A percentile compares a stretch with the other conserved stretches of the same genome.
Conservation (phyloP, 169 alveolate genomes). For the Plasmodium knowlesi region DNA sequence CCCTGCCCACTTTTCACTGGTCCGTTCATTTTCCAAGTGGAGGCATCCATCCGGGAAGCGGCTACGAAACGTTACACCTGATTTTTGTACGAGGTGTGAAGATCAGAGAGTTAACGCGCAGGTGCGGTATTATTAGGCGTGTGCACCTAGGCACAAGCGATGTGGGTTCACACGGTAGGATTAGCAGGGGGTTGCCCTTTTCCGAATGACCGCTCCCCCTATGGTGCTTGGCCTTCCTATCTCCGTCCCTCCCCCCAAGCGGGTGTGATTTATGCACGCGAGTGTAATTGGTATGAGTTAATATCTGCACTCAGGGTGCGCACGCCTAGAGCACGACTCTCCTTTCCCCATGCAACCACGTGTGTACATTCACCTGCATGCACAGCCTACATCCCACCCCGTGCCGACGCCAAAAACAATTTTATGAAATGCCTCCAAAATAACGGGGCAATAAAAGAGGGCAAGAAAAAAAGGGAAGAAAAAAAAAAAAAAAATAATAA, state of each 20-base stretch:
- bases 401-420: neutral
- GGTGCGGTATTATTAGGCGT: neutral
- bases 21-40: conserved; percentile 23
- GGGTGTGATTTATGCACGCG: neutral
- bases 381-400: neutral
- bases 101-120: too few species aligned
- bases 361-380: neutral
- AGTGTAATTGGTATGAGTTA: neutral
- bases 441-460: neutral
- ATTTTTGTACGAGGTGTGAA: neutral
- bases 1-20: neutral
- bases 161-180: neutral
- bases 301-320: neutral
- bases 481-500: neutral
- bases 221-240: too few species aligned
- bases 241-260: too few species aligned
- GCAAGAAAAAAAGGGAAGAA: neutral
- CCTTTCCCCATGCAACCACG: neutral
- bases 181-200: neutral
- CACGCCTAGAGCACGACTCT: neutral
- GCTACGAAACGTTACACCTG: neutral
- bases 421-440: neutral
- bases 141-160: neutral
- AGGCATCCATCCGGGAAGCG: neutral
- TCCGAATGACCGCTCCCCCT: neutral